Base-by-base conservation (phyloP, 2,329 filamentous ascomycete species). In the Fusarium siculi region DNA sequence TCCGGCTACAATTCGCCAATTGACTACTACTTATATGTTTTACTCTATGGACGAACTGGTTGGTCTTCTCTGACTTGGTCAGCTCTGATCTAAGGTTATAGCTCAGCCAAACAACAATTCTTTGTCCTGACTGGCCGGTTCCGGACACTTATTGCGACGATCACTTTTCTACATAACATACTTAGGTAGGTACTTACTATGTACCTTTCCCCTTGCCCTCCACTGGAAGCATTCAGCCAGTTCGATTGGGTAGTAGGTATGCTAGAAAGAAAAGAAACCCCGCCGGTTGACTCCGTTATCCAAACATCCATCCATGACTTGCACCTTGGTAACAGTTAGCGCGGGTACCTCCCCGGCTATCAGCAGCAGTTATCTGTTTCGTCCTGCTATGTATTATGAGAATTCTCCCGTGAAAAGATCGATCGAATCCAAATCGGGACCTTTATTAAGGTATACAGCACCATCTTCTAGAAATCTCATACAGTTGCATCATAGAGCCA, bases 71-170 rank as follows among this genome's bases (percentile, higher is more conserved):
- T 66, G 46, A 58, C 60, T 58, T 57, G 42, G 60, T 59, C 62
- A 64, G 57, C 66, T 53, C 46, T 49, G 52, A 68, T 70, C 61
- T 70, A 43, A 50, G 40, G 37, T 39, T 28, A 56, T 63, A 59
- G 52, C 52, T 58, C 47, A 40, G 56, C 55, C 71, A 74, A 68
- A 49, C 39, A 40, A 25, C 40, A 47, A 46, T 30, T 49, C 63
- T 64, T 55, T 49, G 36, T 61, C 52, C 68, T 72, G 46, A 68
- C 52, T 74, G 71, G 71, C 71, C 68, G 63, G 71, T 65, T 74
- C 58, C 56, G 59, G 71, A 72, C 67, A 52, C 30, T 28, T 18
- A 40, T 30, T n/a, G 39, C 55, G 67, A 32, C 46, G 63, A 74
- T 72, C 67, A 60, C 42, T 54, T 66, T 56, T 52, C 66, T 67